Evolutionary conservation across 139 green algal genomes (phyloP).

Genomic region (Chlorella sp.): DNA sequence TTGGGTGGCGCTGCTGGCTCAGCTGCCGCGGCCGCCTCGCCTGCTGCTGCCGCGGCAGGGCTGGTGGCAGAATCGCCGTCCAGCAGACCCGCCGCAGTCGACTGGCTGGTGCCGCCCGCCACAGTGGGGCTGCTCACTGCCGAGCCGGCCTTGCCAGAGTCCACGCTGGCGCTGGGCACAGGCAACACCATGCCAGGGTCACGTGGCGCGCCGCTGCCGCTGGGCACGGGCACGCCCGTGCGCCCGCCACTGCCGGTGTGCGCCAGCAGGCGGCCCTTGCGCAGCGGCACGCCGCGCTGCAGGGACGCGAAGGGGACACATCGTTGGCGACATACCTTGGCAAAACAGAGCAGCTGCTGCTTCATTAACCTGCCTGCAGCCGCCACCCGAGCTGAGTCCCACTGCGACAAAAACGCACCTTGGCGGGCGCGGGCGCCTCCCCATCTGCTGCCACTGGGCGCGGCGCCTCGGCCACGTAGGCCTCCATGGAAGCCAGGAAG

Average conservation of each 20-base stretch:
- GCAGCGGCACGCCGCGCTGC: slow-evolving; percentile 52
- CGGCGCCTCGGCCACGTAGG: slow-evolving; percentile 64
- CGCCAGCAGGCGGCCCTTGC: slow-evolving; percentile 46
- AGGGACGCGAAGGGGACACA: neutral
- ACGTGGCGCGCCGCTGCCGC: neutral
- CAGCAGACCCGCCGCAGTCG: neutral
- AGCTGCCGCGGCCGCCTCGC: neutral
- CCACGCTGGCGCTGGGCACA: slow-evolving; percentile 6
- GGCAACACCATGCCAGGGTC: slow-evolving; percentile 56
- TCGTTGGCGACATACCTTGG: too few relatives aligned
- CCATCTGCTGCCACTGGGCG: neutral
- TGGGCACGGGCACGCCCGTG: too few relatives aligned
- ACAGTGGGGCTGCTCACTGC: neutral
- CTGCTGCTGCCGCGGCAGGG: slow-evolving; percentile 34
- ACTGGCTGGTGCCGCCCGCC: neutral
- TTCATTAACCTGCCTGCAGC: too few relatives aligned
- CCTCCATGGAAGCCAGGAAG: slow-evolving; percentile 92
- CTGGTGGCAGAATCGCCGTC: neutral
- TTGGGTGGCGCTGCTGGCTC: neutral
- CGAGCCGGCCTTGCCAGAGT: neutral
- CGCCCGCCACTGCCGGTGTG: neutral
- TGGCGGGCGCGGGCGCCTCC: neutral
- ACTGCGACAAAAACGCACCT: neutral
- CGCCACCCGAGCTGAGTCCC: too few relatives aligned
- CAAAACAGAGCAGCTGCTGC: too few relatives aligned